Evolutionary conservation across 371 early-diverging fungal species (phyloP).

Genomic region (Rhizopus stolonifer): DNA sequence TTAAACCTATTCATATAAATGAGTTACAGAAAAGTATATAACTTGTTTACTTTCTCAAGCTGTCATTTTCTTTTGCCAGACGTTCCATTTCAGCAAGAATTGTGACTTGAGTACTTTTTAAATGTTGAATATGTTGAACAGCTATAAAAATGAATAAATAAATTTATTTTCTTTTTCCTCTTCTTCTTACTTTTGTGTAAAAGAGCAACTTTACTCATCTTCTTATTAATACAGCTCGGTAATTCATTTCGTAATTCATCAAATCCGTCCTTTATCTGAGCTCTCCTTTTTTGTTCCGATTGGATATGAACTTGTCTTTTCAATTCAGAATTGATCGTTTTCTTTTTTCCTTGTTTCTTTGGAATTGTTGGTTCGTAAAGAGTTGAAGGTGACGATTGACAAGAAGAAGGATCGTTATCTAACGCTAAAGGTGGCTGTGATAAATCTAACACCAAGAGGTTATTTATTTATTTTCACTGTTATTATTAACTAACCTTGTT

Average conservation of each 20-base stretch:
- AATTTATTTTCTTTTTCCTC: neutral
- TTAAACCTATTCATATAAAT: constrained; percentile 19
- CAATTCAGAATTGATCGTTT: constrained; percentile 19
- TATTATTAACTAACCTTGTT: neutral
- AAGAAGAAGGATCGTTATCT: too few relatives aligned
- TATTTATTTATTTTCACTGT: neutral
- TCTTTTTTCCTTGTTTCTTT: too few relatives aligned
- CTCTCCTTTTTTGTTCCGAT: constrained; percentile 48
- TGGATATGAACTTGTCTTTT: constrained; percentile 50
- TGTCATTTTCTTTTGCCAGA: constrained; percentile 37
- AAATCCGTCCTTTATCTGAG: constrained; percentile 46
- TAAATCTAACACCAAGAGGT: too few relatives aligned
- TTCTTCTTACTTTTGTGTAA: constrained; percentile 37
- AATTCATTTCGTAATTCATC: constrained; percentile 37
- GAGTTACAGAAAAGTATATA: too few relatives aligned
- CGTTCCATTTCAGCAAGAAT: constrained; percentile 38
- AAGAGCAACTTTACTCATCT: constrained; percentile 38
- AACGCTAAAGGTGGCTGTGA: too few relatives aligned
- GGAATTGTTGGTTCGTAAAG: too few relatives aligned
- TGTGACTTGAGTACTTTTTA: constrained; percentile 33
- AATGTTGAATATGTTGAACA: constrained; percentile 43
- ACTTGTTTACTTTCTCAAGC: constrained; percentile 30
- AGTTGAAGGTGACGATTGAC: too few relatives aligned
- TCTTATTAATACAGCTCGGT: constrained; percentile 32
- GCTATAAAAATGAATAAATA: constrained; percentile 13